Percentiles rank a stretch among this genome's conserved stretches.
phyloP scores from a whole-genome alignment of 176 grass and related monocot genomes.

The Cenchrus fungigraminus region DNA sequence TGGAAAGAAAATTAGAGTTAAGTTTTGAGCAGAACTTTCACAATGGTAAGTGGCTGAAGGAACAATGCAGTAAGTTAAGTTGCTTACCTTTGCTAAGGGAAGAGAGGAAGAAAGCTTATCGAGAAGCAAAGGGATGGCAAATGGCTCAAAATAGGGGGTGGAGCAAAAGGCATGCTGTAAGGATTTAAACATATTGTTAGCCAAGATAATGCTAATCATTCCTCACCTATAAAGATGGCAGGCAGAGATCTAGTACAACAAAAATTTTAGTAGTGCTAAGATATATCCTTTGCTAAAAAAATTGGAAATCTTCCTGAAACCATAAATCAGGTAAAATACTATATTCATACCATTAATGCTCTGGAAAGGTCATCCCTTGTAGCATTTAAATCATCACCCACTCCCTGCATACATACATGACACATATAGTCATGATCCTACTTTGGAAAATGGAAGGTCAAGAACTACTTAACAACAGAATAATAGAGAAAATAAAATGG shows the following conservation, averaged over 20 bases:
- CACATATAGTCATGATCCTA: not conserved
- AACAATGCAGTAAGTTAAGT: conserved; percentile 27
- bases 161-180: conserved; percentile 87
- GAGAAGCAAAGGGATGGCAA: conserved; percentile 87
- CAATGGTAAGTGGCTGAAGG: conserved; percentile 40
- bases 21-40: conserved; percentile 24
- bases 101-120: conserved; percentile 91
- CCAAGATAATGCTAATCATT: conserved; percentile 14
- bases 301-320: conserved; percentile 1
- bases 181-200: conserved; percentile 50
- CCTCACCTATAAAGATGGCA: conserved; percentile 28
- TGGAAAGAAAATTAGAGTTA: conserved; percentile 51
- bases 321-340: conserved; percentile 27
- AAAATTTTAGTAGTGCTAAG: conserved; percentile 1
- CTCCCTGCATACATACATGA: conserved; percentile 52
- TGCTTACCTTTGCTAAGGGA: conserved; percentile 89
- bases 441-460: conserved; percentile 35
- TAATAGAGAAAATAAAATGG: conserved; percentile 21
- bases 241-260: not conserved
- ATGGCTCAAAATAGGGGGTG: conserved; percentile 71
- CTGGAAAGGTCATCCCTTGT: conserved; percentile 82
- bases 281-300: conserved; percentile 21
- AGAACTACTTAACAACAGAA: conserved; percentile 34
- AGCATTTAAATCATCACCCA: conserved; percentile 55
- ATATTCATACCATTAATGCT: conserved; percentile 77